Percentiles rank a stretch among this genome's conserved stretches.
These are phyloP conservation scores for Adansonia rubrostipa DNA, from an alignment of 441 rosid genomes.

Conservation along the genomic window DNA sequence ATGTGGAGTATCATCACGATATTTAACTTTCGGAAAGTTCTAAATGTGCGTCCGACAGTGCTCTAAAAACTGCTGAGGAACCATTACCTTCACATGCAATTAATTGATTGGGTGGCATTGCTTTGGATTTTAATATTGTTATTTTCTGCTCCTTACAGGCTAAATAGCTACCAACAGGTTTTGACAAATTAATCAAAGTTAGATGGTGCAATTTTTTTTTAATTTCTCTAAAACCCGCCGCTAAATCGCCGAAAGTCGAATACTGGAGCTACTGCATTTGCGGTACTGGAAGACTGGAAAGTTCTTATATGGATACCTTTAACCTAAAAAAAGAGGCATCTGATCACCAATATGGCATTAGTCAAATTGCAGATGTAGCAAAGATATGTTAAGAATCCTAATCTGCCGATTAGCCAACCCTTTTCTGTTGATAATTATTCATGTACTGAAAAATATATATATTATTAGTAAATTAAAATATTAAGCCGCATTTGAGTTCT, in stretches of 20 bases:
- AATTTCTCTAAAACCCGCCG: background rate
- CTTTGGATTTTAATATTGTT: background rate
- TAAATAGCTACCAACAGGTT: background rate
- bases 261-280: background rate
- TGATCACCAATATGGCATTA: background rate
- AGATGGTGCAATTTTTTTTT: background rate
- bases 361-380: conserved; percentile 4
- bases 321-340: background rate
- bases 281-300: background rate
- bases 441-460: too few species aligned
- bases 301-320: background rate
- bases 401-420: conserved; percentile 1
- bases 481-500: background rate
- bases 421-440: background rate
- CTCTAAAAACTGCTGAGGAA: too few species aligned
- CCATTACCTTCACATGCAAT: background rate
- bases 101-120: background rate
- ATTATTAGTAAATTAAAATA: too few species aligned
- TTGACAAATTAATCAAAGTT: conserved; percentile 6
- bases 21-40: background rate
- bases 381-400: conserved; percentile 18
- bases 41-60: background rate
- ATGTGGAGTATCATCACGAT: background rate
- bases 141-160: background rate
- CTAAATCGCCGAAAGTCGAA: background rate